Evolutionary conservation across 495 filamentous ascomycete genomes (phyloP), one percentile per base, ranked within the genome.

Genomic region (Aspergillus bridgeri): DNA sequence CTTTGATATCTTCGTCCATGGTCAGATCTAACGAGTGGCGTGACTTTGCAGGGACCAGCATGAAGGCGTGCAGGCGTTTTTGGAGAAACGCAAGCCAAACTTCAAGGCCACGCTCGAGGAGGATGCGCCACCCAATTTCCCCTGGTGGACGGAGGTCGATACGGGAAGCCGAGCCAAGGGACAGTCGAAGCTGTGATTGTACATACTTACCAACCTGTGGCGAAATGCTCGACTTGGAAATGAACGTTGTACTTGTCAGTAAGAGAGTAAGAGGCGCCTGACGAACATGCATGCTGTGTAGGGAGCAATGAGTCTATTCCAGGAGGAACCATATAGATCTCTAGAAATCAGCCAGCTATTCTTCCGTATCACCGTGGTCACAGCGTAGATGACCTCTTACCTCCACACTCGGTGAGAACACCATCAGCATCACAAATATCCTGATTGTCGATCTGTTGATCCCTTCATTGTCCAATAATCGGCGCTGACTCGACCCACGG

Each of bases 41-140:
- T 64, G 43, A 66, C 53, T 50, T 8, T 11, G 29, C 22, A 71
- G 64, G 38, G 79, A 81, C 58, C 73, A 75, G 46, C 60, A 65
- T 47, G 80, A 83, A 62, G 77, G 78, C 1, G 65, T 78, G n/a
- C 53, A 60, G 13, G 70, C 72, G 44, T 81, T 81, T 56, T 67
- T 80, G 53, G 70, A 77, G 63, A 82, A 81, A 66, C 68, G 84
- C 19, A 70, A 71, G 51, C 77, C 79, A 3, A 70, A 75, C 5
- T 87, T 86, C 60, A 66, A 67, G 18, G 81, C 70, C 21, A 80
- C 75, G 42, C 33, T 72, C 42, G 67, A 69, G 47, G 60, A 69
- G 11, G 58, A 69, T 19, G 61, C 62, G 2, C 69, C 69, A 2
- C 53, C 57, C 2, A 62, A 57, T 53, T 54, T 69, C 25, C 69